A percentile compares a stretch with the other conserved stretches of the same genome.
These are phyloP conservation scores for Elaeis oleifera DNA, from an alignment of 202 grass and related monocot species.

Conservation along the genomic window DNA sequence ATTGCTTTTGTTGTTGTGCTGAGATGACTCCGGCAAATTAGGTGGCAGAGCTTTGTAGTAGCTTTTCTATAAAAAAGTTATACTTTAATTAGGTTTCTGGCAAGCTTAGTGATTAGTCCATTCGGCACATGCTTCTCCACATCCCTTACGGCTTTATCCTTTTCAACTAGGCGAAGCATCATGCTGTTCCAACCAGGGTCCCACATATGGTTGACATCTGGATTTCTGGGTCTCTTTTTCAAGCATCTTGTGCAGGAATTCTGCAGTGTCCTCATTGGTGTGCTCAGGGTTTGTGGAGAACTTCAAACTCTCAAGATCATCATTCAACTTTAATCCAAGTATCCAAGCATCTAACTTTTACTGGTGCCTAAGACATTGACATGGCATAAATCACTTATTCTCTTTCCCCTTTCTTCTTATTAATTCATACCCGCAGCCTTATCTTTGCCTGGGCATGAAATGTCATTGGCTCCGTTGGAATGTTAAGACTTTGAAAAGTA, in stretches of 20 bases:
- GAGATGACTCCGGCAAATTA: too few relatives aligned
- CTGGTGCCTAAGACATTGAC: neutral
- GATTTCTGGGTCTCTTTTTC: conserved; percentile 41
- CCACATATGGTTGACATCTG: conserved; percentile 66
- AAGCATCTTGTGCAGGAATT: conserved; percentile 37
- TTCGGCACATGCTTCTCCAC: conserved; percentile 60
- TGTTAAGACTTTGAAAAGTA: conserved; percentile 28
- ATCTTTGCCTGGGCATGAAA: conserved; percentile 34
- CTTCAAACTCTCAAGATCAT: conserved; percentile 49
- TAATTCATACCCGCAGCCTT: conserved; percentile 48
- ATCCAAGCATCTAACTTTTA: conserved; percentile 29
- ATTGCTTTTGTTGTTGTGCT: too few relatives aligned
- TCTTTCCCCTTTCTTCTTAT: conserved; percentile 52
- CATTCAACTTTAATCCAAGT: conserved; percentile 56
- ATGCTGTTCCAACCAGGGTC: conserved; percentile 56
- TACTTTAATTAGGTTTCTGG: conserved; percentile 44
- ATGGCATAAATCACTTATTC: conserved; percentile 22
- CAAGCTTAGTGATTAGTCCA: conserved; percentile 59
- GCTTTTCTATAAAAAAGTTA: neutral
- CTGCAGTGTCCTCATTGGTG: conserved; percentile 4
- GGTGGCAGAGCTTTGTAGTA: too few relatives aligned
- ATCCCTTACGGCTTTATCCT: conserved; percentile 45
- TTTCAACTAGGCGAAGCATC: conserved; percentile 21
- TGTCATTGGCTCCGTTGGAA: conserved; percentile 18
- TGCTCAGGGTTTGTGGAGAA: conserved; percentile 17